phyloP scores from a whole-genome alignment of 192 early-diverging fungal genomes.

The Phycomyces nitens region DNA sequence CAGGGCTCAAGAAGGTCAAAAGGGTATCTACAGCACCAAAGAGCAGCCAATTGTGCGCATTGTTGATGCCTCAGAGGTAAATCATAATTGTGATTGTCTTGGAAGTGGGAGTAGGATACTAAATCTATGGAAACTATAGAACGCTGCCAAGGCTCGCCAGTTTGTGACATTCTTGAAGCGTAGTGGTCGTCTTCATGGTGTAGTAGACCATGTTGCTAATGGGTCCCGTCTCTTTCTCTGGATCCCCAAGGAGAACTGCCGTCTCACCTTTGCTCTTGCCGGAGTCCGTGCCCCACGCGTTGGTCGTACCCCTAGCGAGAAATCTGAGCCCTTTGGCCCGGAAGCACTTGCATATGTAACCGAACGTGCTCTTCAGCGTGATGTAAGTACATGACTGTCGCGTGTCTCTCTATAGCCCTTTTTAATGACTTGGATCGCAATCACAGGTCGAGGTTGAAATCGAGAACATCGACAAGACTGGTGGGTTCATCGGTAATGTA shows the following conservation, averaged over 20 bases:
- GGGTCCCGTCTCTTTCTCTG: slow-evolving; percentile 81
- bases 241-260: slow-evolving; percentile 81
- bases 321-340: slow-evolving; percentile 80
- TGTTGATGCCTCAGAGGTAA: slow-evolving; percentile 74
- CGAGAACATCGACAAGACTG: slow-evolving; percentile 86
- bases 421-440: not conserved
- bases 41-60: slow-evolving; percentile 69
- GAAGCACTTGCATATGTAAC: slow-evolving; percentile 75
- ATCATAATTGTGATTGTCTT: not conserved
- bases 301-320: slow-evolving; percentile 63
- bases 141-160: slow-evolving; percentile 74
- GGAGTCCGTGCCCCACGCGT: slow-evolving; percentile 84
- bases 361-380: slow-evolving; percentile 76
- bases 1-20: slow-evolving; percentile 45
- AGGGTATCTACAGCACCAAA: slow-evolving; percentile 86
- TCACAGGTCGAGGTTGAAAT: slow-evolving; percentile 71
- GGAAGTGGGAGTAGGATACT: no score
- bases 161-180: slow-evolving; percentile 85
- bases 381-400: slow-evolving; percentile 41
- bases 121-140: slow-evolving; percentile 35
- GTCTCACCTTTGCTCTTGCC: slow-evolving; percentile 80
- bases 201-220: slow-evolving; percentile 84
- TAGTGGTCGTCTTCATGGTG: slow-evolving; percentile 66
- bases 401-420: not conserved
- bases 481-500: slow-evolving; percentile 89